Percentiles rank a stretch among this genome's conserved stretches.
Evolutionary conservation across 1,284 basidiomycete genomes (phyloP).

Genomic region (Heterobasidion parviporum): DNA sequence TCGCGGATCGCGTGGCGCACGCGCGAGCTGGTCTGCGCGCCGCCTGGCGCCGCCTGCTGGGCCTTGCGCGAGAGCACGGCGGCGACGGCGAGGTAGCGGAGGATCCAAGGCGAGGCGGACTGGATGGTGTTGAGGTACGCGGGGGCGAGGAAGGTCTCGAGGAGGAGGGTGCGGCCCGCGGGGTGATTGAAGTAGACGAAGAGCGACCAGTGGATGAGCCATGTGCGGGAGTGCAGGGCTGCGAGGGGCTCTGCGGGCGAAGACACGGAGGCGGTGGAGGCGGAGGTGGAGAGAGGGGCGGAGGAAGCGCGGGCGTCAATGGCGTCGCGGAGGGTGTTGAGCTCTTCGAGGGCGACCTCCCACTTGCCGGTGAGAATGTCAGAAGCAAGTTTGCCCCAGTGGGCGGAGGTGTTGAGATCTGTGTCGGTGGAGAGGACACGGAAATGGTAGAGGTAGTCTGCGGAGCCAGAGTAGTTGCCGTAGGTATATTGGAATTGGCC

Average conservation of each 20-base stretch:
- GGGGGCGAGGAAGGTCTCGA: constrained; percentile 94
- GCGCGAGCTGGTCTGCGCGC: constrained; percentile 47
- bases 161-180: constrained; percentile 84
- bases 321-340: constrained; percentile 87
- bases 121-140: constrained; percentile 99
- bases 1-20: constrained; percentile 83
- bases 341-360: constrained; percentile 89
- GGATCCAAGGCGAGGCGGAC: constrained; percentile 90
- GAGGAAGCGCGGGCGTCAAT: constrained; percentile 73
- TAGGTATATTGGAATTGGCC: constrained; percentile 98
- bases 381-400: constrained; percentile 97
- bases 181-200: constrained; percentile 99
- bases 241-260: constrained; percentile 55
- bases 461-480: constrained; percentile 93
- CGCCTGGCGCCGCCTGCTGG: constrained; percentile 26
- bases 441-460: constrained; percentile 98
- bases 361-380: constrained; percentile 94
- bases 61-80: constrained; percentile 85
- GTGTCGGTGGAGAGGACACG: constrained; percentile 91
- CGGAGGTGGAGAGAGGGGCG: constrained; percentile 34
- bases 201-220: constrained; percentile 96
- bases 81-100: constrained; percentile 91
- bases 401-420: constrained; percentile 88
- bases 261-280: constrained; percentile 33
- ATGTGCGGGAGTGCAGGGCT: constrained; percentile 91